Evolutionary conservation across 768 basidiomycete genomes (phyloP), one percentile per base, ranked within the genome.

Genomic region (Panaeolus cyanescens): DNA sequence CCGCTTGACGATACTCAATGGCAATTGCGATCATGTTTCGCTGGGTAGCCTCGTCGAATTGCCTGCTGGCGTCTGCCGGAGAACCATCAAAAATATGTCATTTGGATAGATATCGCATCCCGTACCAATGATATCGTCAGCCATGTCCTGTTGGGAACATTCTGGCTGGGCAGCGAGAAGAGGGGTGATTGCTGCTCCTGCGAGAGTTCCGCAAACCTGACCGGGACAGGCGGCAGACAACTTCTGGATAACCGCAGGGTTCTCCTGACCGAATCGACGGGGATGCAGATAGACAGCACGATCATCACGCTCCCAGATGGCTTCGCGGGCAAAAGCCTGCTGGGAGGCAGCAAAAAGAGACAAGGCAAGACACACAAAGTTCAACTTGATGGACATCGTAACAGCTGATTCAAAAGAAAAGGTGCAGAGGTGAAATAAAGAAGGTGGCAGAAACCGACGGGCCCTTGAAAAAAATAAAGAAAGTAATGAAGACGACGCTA

Each of bases 111-210:
- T 40, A 3, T 45, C 56, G 13, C n/a, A 36, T 37, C 3, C 59
- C 78, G 32, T 70, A 84, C 84, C 81, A 62, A 86, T 85, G 67
- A 86, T 85, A 13, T 73, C 60, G 64, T 87, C 85, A 0, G 84
- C 84, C 71, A 83, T 69, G 67, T 86, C 84, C 66, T 86, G 85
- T 64, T 85, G 84, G 2, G 83, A 75, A 67, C 84, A 86, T 67
- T 83, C 82, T 20, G 74, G 77, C 67, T 82, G 79, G 30, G 74
- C 78, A 54, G 84, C 84, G 22, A 86, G 75, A 31, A 87, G 78
- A 32, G 85, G 80, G 0, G 79, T 79, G 54, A 85, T 74, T 5
- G 83, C 84, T 32, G 74, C 70, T 20, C 83, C 84, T 34, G 83
- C 74, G 58, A 87, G 72, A 36, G 55, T 74, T 54, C 79, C 83